Percentiles rank a stretch among this genome's conserved stretches.
Conservation (phyloP, 2,329 filamentous ascomycete species). For the Talaromyces sp. region DNA sequence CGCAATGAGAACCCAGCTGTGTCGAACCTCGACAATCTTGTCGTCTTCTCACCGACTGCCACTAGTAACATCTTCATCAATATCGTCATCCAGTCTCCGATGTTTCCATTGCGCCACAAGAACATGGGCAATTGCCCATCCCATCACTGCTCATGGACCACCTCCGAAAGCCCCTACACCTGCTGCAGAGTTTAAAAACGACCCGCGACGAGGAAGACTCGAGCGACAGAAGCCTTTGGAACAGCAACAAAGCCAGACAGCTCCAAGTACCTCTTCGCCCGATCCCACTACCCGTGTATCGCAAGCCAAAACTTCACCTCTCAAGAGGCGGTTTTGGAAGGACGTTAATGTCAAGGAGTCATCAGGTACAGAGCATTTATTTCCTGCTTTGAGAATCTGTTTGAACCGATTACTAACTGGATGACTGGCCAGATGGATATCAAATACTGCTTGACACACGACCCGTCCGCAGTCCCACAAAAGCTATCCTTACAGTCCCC, state of each 20-base stretch:
- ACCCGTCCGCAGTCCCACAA: conserved; percentile 68
- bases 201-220: conserved; percentile 40
- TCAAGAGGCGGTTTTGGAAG: conserved; percentile 81
- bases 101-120: conserved; percentile 31
- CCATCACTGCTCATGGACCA: conserved; percentile 55
- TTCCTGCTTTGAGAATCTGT: neutral
- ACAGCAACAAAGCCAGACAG: conserved; percentile 41
- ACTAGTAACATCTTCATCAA: neutral
- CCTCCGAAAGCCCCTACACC: conserved; percentile 55
- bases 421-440: conserved; percentile 42
- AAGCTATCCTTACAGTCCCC: conserved; percentile 70
- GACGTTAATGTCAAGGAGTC: conserved; percentile 67
- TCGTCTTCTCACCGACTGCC: neutral
- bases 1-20: neutral
- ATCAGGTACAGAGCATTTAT: conserved; percentile 52
- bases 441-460: conserved; percentile 71
- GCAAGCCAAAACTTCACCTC: conserved; percentile 34
- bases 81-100: conserved; percentile 19
- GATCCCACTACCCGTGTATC: conserved; percentile 32
- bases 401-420: neutral
- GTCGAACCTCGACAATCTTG: neutral
- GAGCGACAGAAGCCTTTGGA: conserved; percentile 44
- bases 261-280: neutral
- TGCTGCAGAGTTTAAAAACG: conserved; percentile 38
- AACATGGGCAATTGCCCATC: conserved; percentile 51